Base-by-base conservation (phyloP, 352 stramenopile genomes). In the Globisporangium camurandrum region DNA sequence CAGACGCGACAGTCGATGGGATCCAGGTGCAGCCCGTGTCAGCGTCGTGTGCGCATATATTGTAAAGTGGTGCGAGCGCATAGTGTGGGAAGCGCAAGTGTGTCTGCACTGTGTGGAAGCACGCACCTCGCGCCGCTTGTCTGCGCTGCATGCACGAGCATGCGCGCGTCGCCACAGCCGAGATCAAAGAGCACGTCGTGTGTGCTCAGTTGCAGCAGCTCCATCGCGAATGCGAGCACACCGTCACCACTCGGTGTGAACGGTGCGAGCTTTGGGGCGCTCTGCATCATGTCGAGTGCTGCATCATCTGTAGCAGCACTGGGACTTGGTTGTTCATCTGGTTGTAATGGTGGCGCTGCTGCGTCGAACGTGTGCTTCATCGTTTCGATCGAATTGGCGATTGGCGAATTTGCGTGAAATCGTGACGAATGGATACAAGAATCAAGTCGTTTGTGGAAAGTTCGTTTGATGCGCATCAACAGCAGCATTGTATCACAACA, bases 211-310 rank as follows among this genome's bases (percentile, higher is more conserved):
- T 63, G 61, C 41, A 93, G 65, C 27, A 93, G 62, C 31, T 88
- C 75, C 14, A 86, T 51, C 43, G 75, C 78, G 39, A 80, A 62
- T 17, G 56, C 49, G 16, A 93, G 56, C 47, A 88, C 81, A 30
- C 61, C 78, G 49, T 81, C 66, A 40, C 71, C 72, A 30, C 77
- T 93, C 31, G 81, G 81, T 27, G 76, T 89, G 71, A 88, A 93
- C 46, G 81, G 81, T 47, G 81, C 81, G 42, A 93, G 74, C 62
- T 88, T 93, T 22, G 1, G 42, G 2, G 42, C 26, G 36, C 36
- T 41, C 42, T 33, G 40, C 22, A 30, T 46, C 24, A 31, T 23
- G 12, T 46, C 40, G 40, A 12, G 16, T 12, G 30, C 30, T 16
- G 9, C 30, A 12, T 16, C 37, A 19, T 42, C 17, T 42, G 17